Evolutionary conservation across 305 asterid genomes (phyloP).

Genomic region (Fraxinus latifolia): DNA sequence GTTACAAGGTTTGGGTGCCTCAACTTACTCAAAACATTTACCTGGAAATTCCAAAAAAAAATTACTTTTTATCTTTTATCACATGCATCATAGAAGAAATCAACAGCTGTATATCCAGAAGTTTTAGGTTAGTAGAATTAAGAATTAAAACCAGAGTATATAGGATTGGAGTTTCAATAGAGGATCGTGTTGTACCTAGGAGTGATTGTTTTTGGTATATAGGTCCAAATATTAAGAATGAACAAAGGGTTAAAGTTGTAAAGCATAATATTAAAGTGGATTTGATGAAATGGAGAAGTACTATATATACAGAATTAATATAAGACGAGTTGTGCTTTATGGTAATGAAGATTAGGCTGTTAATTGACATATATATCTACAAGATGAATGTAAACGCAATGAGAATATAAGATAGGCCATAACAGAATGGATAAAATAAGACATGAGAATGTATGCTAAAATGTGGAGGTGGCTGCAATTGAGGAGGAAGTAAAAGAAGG

Average conservation of each 20-base stretch:
- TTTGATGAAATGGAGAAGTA: not conserved
- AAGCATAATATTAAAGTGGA: not conserved
- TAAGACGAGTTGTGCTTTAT: not conserved
- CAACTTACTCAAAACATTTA: conserved; percentile 69
- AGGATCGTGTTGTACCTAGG: not conserved
- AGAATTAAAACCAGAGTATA: not conserved
- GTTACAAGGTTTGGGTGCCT: conserved; percentile 88
- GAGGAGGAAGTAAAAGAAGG: not conserved
- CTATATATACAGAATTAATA: not conserved
- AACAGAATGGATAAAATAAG: not conserved
- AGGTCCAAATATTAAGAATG: not conserved
- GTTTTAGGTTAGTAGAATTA: not conserved
- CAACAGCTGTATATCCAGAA: not conserved
- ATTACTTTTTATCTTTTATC: not conserved
- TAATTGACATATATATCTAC: not conserved
- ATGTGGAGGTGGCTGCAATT: not conserved
- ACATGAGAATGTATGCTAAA: not conserved
- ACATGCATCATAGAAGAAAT: not conserved
- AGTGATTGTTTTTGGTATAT: not conserved
- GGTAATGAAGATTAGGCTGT: not conserved
- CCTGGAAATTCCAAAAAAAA: conserved; percentile 32
- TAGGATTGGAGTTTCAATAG: not conserved
- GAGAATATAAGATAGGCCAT: not conserved
- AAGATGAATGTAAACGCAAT: not conserved
- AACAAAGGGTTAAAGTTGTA: not conserved